Evolutionary conservation across 2,329 filamentous ascomycete species (phyloP).

Genomic region (Pseudonectria foliicola): DNA sequence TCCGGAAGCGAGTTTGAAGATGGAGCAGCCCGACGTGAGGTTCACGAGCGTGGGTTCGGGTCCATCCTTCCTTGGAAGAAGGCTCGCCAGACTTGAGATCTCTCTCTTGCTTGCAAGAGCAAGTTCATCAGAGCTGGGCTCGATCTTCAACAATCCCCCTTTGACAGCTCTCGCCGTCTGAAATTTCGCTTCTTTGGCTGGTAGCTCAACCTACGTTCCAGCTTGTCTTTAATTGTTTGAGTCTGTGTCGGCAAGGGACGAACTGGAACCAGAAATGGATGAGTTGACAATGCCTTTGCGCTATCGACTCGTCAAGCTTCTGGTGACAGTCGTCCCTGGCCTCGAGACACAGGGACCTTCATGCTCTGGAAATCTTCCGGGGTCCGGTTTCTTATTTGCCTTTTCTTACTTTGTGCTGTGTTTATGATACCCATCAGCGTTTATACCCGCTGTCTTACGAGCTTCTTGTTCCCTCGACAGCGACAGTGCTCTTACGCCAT

Average conservation of each 20-base stretch:
- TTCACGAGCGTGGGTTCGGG: conserved; percentile 50
- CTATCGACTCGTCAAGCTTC: conserved; percentile 31
- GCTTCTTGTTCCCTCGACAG: conserved; percentile 36
- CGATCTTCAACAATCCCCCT: conserved; percentile 25
- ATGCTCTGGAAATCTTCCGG: conserved; percentile 5
- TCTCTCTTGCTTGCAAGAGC: conserved; percentile 4
- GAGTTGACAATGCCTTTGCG: conserved; percentile 45
- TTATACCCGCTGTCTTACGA: conserved; percentile 39
- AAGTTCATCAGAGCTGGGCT: conserved; percentile 5
- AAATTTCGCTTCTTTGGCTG: conserved; percentile 8
- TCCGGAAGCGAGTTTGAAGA: conserved; percentile 45
- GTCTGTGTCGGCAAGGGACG: neutral
- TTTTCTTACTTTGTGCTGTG: conserved; percentile 15
- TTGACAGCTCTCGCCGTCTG: conserved; percentile 4
- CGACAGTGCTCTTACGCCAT: conserved; percentile 51
- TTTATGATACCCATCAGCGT: conserved; percentile 39
- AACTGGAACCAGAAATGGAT: conserved; percentile 17
- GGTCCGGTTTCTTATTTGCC: conserved; percentile 11
- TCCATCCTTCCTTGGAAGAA: conserved; percentile 31
- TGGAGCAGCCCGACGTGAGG: conserved; percentile 53
- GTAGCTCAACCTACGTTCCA: conserved; percentile 33
- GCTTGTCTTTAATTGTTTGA: conserved; percentile 6
- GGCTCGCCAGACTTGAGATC: conserved; percentile 17
- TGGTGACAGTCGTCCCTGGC: conserved; percentile 8
- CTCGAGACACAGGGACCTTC: conserved; percentile 1